Evolutionary conservation across 768 basidiomycete species (phyloP), one percentile per base, ranked within the genome.

Genomic region (Hydnum rufescens): DNA sequence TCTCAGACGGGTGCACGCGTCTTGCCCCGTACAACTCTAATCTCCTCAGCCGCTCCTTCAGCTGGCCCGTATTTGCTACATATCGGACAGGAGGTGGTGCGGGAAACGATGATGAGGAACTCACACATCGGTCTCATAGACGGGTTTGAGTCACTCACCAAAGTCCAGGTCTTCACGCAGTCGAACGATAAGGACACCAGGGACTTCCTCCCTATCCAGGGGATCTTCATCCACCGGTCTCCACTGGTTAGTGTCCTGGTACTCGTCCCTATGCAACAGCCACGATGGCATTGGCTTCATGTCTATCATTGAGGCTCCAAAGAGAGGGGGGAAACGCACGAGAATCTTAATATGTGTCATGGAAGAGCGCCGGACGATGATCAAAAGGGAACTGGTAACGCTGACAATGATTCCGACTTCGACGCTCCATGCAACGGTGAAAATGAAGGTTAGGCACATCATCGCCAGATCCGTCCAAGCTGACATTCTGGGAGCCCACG

Each of bases 391-490:
- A 53, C 90, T 76, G 39, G 89, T 77, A 57, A 96, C 69, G 57
- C 85, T 85, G 58, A 85, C 78, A n/a, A 83, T 76, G 42, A 97
- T 78, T 13, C 93, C 93, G 52, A 87, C 78, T 69, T 97, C 90
- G 53, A 97, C 78, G 57, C 82, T 79, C 78, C 87, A 90, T 23
- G 95, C 64, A 52, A 95, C 77, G 2, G 88, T 89, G 51, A 86
- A 74, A 56, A 80, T 59, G 65, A 97, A 95, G 0, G 95, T 96
- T 50, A 90, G 72, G 22, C 70, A 67, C 82, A 96, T 89, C 60
- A 97, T 74, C 3, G 74, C 67, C 47, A 93, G 70, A 62, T 97
- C 93, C 32, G 77, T 76, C 85, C 87, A 92, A n/a, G 93, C 85
- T n/a, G 75, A 62, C 75, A 95, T 88, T 59, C 83, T 83, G 55